Percentiles rank a stretch among this genome's conserved stretches.
phyloP scores from a whole-genome alignment of 495 filamentous ascomycete species.

The Lasiosphaeris hirsuta region DNA sequence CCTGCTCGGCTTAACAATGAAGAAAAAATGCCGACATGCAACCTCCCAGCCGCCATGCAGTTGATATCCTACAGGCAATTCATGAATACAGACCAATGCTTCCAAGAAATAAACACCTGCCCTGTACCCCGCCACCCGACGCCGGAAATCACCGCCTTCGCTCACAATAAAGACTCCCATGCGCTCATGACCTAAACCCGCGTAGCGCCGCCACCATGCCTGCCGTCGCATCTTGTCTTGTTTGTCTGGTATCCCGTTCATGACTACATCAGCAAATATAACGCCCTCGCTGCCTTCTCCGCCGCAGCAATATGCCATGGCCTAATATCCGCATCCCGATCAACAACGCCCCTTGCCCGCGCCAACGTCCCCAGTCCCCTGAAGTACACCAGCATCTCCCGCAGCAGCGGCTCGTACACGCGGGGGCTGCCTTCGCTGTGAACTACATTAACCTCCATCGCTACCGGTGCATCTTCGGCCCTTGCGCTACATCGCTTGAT shows the following conservation, averaged over 20 bases:
- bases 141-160: no score
- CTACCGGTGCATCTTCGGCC: slow-evolving; percentile 58
- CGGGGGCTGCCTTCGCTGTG: slow-evolving; percentile 51
- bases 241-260: not conserved
- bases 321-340: slow-evolving; percentile 58
- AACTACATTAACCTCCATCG: slow-evolving; percentile 65
- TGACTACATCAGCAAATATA: slow-evolving; percentile 54
- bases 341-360: slow-evolving; percentile 62
- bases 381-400: slow-evolving; percentile 73
- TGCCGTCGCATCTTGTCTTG: not conserved
- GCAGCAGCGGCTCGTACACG: slow-evolving; percentile 58
- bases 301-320: slow-evolving; percentile 89
- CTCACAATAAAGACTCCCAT: no score
- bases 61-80: no score
- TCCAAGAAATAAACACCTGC: no score
- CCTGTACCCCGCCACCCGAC: no score
- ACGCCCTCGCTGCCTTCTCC: slow-evolving; percentile 58
- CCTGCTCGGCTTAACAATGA: no score
- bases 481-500: slow-evolving; percentile 66
- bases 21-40: no score
- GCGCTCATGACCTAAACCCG: no score
- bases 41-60: no score
- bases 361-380: slow-evolving; percentile 72
- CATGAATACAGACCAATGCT: no score
- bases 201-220: not conserved